phyloP scores from a whole-genome alignment of 129 eudicot genomes.

The Oenanthe sinensis region DNA sequence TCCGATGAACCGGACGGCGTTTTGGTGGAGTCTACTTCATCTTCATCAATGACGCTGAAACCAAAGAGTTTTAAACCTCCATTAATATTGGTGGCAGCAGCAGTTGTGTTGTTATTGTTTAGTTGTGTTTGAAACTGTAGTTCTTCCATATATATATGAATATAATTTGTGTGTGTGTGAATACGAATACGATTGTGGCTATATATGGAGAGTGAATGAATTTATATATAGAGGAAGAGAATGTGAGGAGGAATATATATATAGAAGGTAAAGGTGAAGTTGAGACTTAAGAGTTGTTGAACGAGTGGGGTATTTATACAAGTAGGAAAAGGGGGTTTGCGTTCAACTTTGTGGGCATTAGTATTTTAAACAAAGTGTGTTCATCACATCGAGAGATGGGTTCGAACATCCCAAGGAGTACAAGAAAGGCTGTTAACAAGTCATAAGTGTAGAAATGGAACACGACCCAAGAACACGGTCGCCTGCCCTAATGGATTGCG shows the following conservation, averaged over 20 bases:
- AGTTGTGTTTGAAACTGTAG: slow-evolving; percentile 43
- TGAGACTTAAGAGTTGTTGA: slow-evolving; percentile 30
- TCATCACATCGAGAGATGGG: not conserved
- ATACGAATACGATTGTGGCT: not conserved
- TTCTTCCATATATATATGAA: slow-evolving; percentile 37
- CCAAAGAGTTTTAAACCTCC: slow-evolving; percentile 75
- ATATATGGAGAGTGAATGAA: not conserved
- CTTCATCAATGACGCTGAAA: slow-evolving; percentile 63
- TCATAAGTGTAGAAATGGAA: slow-evolving; percentile 19
- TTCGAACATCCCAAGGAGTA: slow-evolving; percentile 5
- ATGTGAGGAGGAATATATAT: slow-evolving; percentile 15
- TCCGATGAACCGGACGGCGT: slow-evolving; percentile 50
- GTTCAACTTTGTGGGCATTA: slow-evolving; percentile 2
- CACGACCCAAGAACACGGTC: slow-evolving; percentile 43
- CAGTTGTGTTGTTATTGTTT: slow-evolving; percentile 26
- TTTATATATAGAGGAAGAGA: not conserved
- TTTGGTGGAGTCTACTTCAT: slow-evolving; percentile 51
- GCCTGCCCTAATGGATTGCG: slow-evolving; percentile 45
- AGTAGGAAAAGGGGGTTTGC: slow-evolving; percentile 10
- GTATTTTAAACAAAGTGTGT: not conserved
- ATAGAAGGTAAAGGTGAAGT: slow-evolving; percentile 5
- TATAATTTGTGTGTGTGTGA: not conserved
- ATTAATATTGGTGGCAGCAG: slow-evolving; percentile 10
- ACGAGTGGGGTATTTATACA: slow-evolving; percentile 66
- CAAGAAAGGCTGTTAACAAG: not conserved